phyloP scores from a whole-genome alignment of 257 asterid genomes.

The Solanum phureja region DNA sequence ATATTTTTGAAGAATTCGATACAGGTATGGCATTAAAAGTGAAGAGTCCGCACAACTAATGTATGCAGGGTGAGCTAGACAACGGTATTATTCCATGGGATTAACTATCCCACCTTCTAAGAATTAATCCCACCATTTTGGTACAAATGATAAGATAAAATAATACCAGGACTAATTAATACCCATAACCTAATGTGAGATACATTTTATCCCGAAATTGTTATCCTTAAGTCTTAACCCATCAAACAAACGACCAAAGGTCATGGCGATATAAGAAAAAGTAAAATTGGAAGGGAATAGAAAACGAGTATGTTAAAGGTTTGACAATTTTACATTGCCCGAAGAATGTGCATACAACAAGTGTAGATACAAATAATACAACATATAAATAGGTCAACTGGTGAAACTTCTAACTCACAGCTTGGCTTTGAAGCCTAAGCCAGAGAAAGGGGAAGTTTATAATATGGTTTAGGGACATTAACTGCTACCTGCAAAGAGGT shows the following conservation, averaged over 20 bases:
- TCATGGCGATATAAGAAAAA: no score
- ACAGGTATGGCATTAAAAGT: neutral
- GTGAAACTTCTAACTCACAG: neutral
- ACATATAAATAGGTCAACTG: neutral
- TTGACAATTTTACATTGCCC: neutral
- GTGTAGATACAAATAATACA: neutral
- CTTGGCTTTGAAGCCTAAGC: neutral
- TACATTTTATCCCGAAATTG: neutral
- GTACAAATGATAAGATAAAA: neutral
- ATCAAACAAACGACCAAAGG: neutral
- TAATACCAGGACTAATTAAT: neutral
- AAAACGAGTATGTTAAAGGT: neutral
- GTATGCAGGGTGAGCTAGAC: neutral
- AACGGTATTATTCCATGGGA: neutral
- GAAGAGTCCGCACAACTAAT: neutral
- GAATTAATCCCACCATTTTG: neutral
- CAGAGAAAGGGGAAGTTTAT: neutral
- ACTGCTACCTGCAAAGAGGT: slow-evolving; percentile 36
- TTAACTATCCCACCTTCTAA: neutral
- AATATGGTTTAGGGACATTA: neutral
- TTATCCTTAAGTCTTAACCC: neutral
- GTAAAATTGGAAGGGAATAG: neutral
- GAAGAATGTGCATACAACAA: neutral
- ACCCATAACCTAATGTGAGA: neutral
- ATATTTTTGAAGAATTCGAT: no score